Evolutionary conservation across 1,284 basidiomycete genomes (phyloP).

Genomic region (Rhodotorula sp.): DNA sequence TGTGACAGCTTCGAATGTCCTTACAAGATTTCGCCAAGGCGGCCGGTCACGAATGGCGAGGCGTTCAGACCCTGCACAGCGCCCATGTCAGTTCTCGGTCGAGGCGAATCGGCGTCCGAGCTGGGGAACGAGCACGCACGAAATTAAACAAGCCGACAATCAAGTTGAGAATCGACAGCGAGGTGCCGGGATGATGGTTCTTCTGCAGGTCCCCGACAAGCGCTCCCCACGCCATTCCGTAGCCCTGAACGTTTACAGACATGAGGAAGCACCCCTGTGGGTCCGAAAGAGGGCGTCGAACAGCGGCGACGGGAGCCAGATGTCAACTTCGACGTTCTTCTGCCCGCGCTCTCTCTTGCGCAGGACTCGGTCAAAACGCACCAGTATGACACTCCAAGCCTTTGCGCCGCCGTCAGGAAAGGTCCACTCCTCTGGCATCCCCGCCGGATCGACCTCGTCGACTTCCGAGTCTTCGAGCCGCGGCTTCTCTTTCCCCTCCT

Average conservation of each 20-base stretch:
- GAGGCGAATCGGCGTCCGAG: constrained; percentile 8
- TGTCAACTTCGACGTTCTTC: background rate
- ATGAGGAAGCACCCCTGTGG: constrained; percentile 34
- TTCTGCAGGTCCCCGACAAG: background rate
- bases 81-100: too few relatives aligned
- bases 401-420: constrained; percentile 38
- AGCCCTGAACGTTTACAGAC: constrained; percentile 29
- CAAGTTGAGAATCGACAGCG: constrained; percentile 22
- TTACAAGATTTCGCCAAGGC: constrained; percentile 37
- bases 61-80: constrained; percentile 11
- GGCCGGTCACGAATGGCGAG: constrained; percentile 26
- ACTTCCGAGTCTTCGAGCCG: background rate
- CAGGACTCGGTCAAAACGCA: constrained; percentile 5
- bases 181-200: constrained; percentile 9
- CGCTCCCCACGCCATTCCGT: constrained; percentile 32
- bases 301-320: background rate
- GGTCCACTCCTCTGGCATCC: constrained; percentile 25
- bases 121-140: background rate
- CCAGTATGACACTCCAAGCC: constrained; percentile 36
- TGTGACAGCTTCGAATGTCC: background rate
- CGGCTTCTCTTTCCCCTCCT: background rate
- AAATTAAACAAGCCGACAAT: constrained; percentile 1
- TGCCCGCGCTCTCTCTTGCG: background rate
- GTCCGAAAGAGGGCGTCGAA: too few relatives aligned
- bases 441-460: background rate